These are phyloP conservation scores for Calocybe cyanea DNA, from an alignment of 768 basidiomycete species.

Conservation along the genomic window DNA sequence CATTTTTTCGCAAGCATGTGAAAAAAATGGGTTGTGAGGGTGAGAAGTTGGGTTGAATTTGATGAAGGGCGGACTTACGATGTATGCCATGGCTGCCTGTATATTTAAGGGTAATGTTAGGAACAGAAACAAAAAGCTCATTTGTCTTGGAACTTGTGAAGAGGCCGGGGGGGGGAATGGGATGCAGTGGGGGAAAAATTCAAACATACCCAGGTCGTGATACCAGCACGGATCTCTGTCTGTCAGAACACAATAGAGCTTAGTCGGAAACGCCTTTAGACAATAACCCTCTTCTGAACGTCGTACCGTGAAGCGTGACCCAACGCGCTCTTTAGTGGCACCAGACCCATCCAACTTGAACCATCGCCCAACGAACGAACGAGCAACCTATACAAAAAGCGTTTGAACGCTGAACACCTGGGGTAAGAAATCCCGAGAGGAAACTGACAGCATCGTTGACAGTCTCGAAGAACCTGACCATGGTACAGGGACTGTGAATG, in stretches of 20 bases:
- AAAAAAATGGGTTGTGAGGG: constrained; percentile 2
- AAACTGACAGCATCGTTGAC: constrained; percentile 27
- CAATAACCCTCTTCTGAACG: too few relatives aligned
- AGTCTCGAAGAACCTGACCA: constrained; percentile 20
- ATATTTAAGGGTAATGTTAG: constrained; percentile 2
- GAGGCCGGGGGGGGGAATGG: constrained; percentile 1
- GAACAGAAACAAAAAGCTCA: not conserved
- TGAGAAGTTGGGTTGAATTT: not conserved
- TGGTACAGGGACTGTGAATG: constrained; percentile 9
- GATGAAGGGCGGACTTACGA: constrained; percentile 39
- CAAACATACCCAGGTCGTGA: constrained; percentile 73
- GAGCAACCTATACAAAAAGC: constrained; percentile 35
- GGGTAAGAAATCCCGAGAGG: not conserved
- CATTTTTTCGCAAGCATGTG: not conserved
- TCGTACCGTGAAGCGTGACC: constrained; percentile 57
- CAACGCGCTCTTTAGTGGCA: constrained; percentile 54
- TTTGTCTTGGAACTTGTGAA: too few relatives aligned
- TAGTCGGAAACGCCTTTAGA: too few relatives aligned
- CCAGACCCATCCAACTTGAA: constrained; percentile 74
- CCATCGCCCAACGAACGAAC: constrained; percentile 54
- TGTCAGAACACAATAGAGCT: too few relatives aligned
- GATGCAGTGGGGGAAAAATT: not conserved
- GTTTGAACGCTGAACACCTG: not conserved
- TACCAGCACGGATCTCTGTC: constrained; percentile 76
- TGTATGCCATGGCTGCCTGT: constrained; percentile 82